Base-by-base conservation (phyloP, 1,284 basidiomycete genomes). In the Tranzscheliella williamsii region DNA sequence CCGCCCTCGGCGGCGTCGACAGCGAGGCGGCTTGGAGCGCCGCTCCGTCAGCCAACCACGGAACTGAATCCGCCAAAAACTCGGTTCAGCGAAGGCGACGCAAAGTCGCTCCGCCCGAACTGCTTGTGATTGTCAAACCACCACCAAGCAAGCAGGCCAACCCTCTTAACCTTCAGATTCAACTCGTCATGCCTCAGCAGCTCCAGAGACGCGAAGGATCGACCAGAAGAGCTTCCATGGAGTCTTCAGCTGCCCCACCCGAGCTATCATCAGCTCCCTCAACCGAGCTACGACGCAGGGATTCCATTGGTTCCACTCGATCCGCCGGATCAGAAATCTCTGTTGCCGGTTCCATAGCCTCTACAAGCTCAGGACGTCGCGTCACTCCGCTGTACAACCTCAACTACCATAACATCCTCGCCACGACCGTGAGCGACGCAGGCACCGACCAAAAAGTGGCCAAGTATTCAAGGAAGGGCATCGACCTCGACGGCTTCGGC, bases 391-490 rank as follows among this genome's bases (percentile, higher is more conserved):
- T 96, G 13, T 97, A 95, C 81, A 96, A 94, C 72, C 83, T 97
- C 24, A 87, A 89, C 44, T 89, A 88, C 2, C 93, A 98, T 79
- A 90, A 90, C 63, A 90, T 97, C 48, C 84, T 94, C 81, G 87
- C 91, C 9, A 93, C 93, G 56, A 86, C 87, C 23, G 87, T 95
- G 47, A 85, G 90, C 24, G 91, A 93, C 72, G 90, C 90, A 0
- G 92, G 91, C 3, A 98, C 94, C 0, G 94, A 97, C 63, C 89
- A 89, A 23, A 91, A 90, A 78, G 87, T 98, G 11, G 92, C 93
- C 15, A 91, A 88, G 73, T 95, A 95, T 75, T 82, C 84, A 58
- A 90, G 87, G 70, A 85, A 88, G 13, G 87, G 89, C 0, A 80
- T 80, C 24, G 79, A 80, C 16, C 52, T 80, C 17, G 53, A 71